Evolutionary conservation across 305 asterid species (phyloP).

Genomic region (Solanum hybrid): DNA sequence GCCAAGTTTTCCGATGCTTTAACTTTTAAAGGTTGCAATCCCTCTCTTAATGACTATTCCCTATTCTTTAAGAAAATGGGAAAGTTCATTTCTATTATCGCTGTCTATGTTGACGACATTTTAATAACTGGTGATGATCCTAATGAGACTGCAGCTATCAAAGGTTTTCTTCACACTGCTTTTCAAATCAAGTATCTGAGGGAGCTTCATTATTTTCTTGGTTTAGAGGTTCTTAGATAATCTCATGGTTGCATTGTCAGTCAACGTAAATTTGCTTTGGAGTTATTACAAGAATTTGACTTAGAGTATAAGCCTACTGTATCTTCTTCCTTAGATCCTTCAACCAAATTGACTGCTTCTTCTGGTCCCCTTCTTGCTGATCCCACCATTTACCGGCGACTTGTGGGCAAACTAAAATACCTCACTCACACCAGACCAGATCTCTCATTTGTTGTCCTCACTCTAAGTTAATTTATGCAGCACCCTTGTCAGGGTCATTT

Average conservation of each 20-base stretch:
- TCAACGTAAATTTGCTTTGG: not conserved
- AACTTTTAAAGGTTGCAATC: no score
- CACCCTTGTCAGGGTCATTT: not conserved
- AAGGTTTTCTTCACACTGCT: no score
- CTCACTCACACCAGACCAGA: not conserved
- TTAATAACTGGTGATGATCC: no score
- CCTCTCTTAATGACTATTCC: no score
- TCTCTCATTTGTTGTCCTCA: not conserved
- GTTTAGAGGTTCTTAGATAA: no score
- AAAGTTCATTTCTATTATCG: no score
- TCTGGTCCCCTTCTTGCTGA: not conserved
- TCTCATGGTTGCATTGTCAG: no score
- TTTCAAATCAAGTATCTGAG: no score
- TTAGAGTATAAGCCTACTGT: not conserved
- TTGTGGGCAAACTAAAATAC: not conserved
- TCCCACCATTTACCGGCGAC: not conserved
- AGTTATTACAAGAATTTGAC: not conserved
- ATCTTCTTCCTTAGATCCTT: not conserved
- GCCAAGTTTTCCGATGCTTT: fast-evolving
- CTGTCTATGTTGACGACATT: no score
- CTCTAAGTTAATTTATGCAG: not conserved
- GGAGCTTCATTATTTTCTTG: no score
- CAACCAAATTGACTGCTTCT: not conserved
- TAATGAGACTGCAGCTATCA: no score
- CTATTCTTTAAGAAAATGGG: no score